Evolutionary conservation across 2,329 filamentous ascomycete species (phyloP).

Genomic region (Periconia sp.): DNA sequence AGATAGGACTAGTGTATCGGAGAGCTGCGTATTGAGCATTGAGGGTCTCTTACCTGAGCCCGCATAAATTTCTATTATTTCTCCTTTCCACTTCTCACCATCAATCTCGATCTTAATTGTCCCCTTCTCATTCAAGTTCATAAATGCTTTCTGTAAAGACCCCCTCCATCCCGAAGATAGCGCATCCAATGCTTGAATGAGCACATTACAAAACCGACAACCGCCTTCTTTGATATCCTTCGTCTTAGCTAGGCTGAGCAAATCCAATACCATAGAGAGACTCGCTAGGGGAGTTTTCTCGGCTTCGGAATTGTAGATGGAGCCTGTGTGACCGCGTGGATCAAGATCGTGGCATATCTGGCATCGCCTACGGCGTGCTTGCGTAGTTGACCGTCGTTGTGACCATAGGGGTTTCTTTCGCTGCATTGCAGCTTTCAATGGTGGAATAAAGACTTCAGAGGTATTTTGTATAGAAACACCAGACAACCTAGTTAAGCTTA

Average conservation of each 20-base stretch:
- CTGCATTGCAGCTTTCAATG: constrained; percentile 17
- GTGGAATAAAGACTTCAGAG: background rate
- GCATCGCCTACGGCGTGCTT: constrained; percentile 27
- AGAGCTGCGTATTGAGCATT: background rate
- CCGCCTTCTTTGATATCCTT: constrained; percentile 16
- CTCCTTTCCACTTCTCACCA: constrained; percentile 21
- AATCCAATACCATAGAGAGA: constrained; percentile 29
- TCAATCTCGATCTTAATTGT: constrained; percentile 30
- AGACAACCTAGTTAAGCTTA: constrained; percentile 1
- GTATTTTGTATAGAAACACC: background rate
- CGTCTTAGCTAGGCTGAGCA: constrained; percentile 20
- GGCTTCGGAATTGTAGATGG: constrained; percentile 21
- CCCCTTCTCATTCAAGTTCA: constrained; percentile 29
- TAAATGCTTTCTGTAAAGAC: constrained; percentile 17
- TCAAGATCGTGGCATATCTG: constrained; percentile 33
- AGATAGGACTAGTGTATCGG: no score
- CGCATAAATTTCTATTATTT: constrained; percentile 31
- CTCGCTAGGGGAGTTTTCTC: constrained; percentile 17
- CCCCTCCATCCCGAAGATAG: constrained; percentile 32
- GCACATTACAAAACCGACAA: constrained; percentile 32
- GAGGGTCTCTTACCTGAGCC: constrained; percentile 24
- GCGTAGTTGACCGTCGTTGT: constrained; percentile 12
- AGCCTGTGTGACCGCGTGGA: constrained; percentile 26
- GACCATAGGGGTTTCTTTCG: constrained; percentile 25
- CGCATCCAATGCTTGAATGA: constrained; percentile 29